These are phyloP conservation scores for Prunus armeniaca DNA, from an alignment of 306 rosid species.

Conservation along the genomic window DNA sequence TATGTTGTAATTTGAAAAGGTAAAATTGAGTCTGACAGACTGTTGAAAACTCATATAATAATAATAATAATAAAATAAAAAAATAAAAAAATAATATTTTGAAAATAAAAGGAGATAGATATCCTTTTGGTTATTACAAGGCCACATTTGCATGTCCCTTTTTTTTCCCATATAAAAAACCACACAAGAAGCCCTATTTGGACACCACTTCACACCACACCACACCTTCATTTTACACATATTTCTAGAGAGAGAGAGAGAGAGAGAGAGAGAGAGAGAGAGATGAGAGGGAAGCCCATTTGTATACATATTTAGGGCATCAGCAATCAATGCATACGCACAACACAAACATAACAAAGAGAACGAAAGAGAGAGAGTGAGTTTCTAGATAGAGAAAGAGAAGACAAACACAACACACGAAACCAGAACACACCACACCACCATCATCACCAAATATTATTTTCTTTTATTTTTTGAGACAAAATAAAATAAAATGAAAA, in stretches of 20 bases:
- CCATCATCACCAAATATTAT: neutral
- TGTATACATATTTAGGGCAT: neutral
- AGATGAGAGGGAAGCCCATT: neutral
- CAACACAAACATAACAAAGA: neutral
- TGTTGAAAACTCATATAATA: neutral
- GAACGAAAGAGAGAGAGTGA: neutral
- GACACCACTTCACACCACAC: neutral
- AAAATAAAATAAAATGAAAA: neutral
- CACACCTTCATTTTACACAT: neutral
- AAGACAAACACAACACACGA: neutral
- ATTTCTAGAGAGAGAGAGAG: neutral
- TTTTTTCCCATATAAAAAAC: neutral
- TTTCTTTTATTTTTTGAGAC: neutral
- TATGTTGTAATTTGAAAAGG: neutral
- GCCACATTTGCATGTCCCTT: constrained; percentile 33
- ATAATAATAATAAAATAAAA: no score
- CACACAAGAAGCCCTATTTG: neutral
- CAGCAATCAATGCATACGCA: neutral
- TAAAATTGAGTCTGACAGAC: neutral
- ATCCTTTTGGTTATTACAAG: constrained; percentile 30
- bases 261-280: neutral
- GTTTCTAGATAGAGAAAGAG: neutral
- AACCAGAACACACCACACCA: constrained; percentile 31
- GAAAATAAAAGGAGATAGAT: neutral
- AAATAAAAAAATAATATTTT: no score